These are phyloP conservation scores for Alternaria alternata DNA, from an alignment of 2,329 filamentous ascomycete genomes.

Conservation along the genomic window DNA sequence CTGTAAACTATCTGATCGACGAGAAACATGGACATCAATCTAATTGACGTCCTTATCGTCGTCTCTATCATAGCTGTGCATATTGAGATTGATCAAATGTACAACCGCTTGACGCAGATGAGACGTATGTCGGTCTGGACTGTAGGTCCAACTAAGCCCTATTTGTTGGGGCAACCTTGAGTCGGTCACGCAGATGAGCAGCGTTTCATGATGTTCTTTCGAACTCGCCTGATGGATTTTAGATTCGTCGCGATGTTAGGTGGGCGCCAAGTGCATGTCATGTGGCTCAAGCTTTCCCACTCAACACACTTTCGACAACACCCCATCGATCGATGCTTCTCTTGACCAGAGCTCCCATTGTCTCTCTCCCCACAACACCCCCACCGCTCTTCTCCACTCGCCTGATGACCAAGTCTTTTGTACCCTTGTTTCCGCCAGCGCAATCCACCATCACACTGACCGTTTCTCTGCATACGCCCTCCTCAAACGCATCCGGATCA, in stretches of 20 bases:
- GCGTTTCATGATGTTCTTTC: background rate
- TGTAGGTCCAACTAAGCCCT: background rate
- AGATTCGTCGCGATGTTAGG: background rate
- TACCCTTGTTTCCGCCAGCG: constrained; percentile 65
- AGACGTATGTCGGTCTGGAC: background rate
- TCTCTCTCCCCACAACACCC: constrained; percentile 69
- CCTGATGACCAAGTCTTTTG: constrained; percentile 71
- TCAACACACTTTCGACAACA: constrained; percentile 56
- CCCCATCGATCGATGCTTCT: constrained; percentile 71
- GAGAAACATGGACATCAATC: too few relatives aligned
- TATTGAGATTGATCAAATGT: background rate
- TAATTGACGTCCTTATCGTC: background rate
- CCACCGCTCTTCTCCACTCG: constrained; percentile 87
- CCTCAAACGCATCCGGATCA: constrained; percentile 91
- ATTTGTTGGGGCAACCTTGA: background rate
- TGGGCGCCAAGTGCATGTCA: background rate
- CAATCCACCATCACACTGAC: constrained; percentile 83
- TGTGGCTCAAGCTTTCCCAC: constrained; percentile 16
- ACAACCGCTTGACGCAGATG: background rate
- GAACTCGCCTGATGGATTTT: background rate
- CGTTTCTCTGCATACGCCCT: constrained; percentile 81
- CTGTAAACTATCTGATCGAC: background rate
- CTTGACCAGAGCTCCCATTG: constrained; percentile 67
- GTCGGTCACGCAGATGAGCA: too few relatives aligned
- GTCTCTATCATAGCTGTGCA: background rate